phyloP scores from a whole-genome alignment of 2,329 filamentous ascomycete species.

The Fusarium sororula region DNA sequence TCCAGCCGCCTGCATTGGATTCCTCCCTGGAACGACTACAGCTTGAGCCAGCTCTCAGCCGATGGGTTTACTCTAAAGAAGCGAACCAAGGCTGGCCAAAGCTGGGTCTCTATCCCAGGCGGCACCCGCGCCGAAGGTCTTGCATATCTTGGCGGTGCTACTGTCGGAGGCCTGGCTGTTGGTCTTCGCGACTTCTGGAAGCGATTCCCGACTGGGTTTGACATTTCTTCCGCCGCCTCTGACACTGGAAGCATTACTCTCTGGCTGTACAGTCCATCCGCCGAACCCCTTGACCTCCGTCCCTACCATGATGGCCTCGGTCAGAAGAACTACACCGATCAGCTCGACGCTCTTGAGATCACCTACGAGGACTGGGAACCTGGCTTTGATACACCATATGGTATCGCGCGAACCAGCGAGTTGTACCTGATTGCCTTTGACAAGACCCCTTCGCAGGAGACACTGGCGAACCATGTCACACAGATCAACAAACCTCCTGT shows the following conservation, averaged over 20 bases:
- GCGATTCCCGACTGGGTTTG: constrained; percentile 66
- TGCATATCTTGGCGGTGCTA: constrained; percentile 67
- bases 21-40: constrained; percentile 67
- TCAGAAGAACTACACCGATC: constrained; percentile 63
- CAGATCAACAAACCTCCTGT: constrained; percentile 62
- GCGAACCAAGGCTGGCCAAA: constrained; percentile 64
- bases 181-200: constrained; percentile 71
- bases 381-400: constrained; percentile 64
- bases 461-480: constrained; percentile 54
- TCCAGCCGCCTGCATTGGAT: constrained; percentile 62
- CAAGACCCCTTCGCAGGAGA: constrained; percentile 59
- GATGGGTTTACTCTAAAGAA: constrained; percentile 70
- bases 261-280: constrained; percentile 68
- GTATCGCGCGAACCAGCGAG: constrained; percentile 67
- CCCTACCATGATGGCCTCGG: constrained; percentile 68
- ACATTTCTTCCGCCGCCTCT: constrained; percentile 60
- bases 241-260: constrained; percentile 63
- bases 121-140: constrained; percentile 65
- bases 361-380: constrained; percentile 71
- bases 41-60: constrained; percentile 64
- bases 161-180: constrained; percentile 65
- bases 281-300: constrained; percentile 63
- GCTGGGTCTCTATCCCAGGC: constrained; percentile 67
- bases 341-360: constrained; percentile 68
- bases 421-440: constrained; percentile 63